phyloP scores from a whole-genome alignment of 148 eudicot species.

The Fagopyrum tataricum region DNA sequence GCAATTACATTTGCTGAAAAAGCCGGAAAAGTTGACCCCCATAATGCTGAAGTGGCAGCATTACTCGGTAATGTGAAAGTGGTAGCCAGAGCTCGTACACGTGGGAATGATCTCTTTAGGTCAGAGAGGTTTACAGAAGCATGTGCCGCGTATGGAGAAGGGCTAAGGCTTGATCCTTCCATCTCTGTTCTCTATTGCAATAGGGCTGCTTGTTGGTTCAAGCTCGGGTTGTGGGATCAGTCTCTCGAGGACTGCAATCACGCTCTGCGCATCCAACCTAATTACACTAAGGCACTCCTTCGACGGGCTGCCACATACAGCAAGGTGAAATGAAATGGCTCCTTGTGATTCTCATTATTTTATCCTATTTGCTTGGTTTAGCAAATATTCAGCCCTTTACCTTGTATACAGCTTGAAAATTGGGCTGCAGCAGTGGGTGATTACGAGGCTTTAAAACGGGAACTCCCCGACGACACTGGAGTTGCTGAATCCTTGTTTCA shows the following conservation, averaged over 20 bases:
- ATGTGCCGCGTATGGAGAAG: constrained; percentile 82
- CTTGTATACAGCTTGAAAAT: constrained; percentile 73
- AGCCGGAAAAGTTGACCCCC: constrained; percentile 54
- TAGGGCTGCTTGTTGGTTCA: constrained; percentile 93
- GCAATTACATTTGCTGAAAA: constrained; percentile 62
- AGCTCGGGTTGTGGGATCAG: constrained; percentile 67
- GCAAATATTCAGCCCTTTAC: too few species aligned
- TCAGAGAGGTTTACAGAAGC: constrained; percentile 88
- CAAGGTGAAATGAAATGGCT: background rate
- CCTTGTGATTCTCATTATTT: background rate
- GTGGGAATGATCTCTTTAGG: constrained; percentile 86
- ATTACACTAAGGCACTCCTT: constrained; percentile 79
- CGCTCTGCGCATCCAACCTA: constrained; percentile 72
- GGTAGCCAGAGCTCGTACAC: constrained; percentile 68
- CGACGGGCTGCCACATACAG: constrained; percentile 77
- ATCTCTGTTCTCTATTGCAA: constrained; percentile 87
- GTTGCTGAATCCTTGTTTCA: constrained; percentile 73
- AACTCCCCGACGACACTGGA: constrained; percentile 34
- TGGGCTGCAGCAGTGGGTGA: constrained; percentile 86
- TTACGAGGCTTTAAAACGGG: constrained; percentile 43
- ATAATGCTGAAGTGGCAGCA: constrained; percentile 44
- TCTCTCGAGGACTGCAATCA: constrained; percentile 79
- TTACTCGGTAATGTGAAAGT: constrained; percentile 51
- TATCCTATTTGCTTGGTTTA: too few species aligned
- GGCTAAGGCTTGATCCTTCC: constrained; percentile 65